Conservation (phyloP, 371 early-diverging fungal genomes). For the Encephalitozoon cuniculi region DNA sequence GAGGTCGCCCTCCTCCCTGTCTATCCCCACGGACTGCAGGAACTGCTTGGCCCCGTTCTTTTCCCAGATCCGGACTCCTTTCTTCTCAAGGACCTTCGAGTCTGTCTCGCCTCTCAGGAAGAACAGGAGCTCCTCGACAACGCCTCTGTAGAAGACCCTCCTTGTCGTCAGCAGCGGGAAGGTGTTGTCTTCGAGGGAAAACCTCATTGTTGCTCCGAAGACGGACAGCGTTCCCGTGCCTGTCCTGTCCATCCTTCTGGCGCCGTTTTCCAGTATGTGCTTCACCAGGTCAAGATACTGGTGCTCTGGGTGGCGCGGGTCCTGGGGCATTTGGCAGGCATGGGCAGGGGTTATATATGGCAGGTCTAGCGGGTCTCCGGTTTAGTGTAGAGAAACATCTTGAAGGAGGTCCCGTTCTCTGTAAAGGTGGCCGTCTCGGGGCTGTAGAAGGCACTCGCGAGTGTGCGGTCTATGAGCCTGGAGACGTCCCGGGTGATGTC, state of each 20-base stretch:
- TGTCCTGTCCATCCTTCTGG: conserved; percentile 75
- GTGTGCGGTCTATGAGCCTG: not conserved
- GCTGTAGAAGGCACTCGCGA: not conserved
- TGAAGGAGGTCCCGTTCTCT: not conserved
- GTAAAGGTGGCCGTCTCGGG: not conserved
- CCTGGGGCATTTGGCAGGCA: not conserved
- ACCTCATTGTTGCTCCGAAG: conserved; percentile 84
- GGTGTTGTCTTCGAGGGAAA: conserved; percentile 68
- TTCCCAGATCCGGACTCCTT: conserved; percentile 89
- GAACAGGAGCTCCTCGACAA: conserved; percentile 90
- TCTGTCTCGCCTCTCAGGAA: conserved; percentile 86
- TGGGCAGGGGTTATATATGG: not conserved
- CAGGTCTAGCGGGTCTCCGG: too few relatives aligned
- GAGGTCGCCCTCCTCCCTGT: conserved; percentile 76
- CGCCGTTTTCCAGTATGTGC: conserved; percentile 70
- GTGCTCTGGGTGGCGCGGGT: conserved; percentile 62
- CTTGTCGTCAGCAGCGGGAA: conserved; percentile 94
- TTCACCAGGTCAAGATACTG: conserved; percentile 79
- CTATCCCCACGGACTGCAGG: conserved; percentile 73
- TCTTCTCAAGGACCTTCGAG: conserved; percentile 68
- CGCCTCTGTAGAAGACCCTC: conserved; percentile 76
- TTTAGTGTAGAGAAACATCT: not conserved
- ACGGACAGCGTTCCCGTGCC: conserved; percentile 85
- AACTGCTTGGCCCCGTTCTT: conserved; percentile 83
- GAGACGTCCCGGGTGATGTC: not conserved